A percentile compares a stretch with the other conserved stretches of the same genome.
phyloP scores from a whole-genome alignment of 306 rosid genomes.

The Gillenia trifoliata region DNA sequence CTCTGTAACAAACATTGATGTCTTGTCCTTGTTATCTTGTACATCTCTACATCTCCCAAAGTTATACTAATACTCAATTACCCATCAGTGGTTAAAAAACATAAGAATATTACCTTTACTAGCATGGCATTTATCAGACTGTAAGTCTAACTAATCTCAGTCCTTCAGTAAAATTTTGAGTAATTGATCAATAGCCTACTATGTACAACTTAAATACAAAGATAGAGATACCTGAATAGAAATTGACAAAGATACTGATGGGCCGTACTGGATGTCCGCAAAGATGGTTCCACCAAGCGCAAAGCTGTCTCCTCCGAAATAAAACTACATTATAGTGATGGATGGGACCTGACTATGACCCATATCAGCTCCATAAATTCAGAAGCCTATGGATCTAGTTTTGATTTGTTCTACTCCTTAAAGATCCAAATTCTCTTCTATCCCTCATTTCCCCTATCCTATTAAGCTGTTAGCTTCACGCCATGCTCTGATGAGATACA shows the following conservation, averaged over 20 bases:
- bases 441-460: not conserved
- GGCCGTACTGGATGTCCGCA: conserved; percentile 71
- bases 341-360: not conserved
- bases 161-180: not conserved
- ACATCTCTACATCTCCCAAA: too few relatives aligned
- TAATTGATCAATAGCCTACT: not conserved
- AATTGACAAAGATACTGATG: conserved; percentile 69
- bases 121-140: not conserved
- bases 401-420: not conserved
- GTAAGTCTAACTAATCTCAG: not conserved
- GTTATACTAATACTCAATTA: not conserved
- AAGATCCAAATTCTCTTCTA: not conserved
- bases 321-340: conserved; percentile 7
- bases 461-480: not conserved
- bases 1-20: conserved; percentile 7
- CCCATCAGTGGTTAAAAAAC: not conserved
- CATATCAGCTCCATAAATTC: not conserved
- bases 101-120: too few relatives aligned
- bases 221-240: conserved; percentile 64
- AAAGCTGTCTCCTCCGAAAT: conserved; percentile 80
- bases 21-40: not conserved
- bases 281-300: conserved; percentile 66
- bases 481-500: not conserved
- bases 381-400: not conserved
- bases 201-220: conserved; percentile 3